Evolutionary conservation across 257 asterid species (phyloP).

Genomic region (Ilex asprella): DNA sequence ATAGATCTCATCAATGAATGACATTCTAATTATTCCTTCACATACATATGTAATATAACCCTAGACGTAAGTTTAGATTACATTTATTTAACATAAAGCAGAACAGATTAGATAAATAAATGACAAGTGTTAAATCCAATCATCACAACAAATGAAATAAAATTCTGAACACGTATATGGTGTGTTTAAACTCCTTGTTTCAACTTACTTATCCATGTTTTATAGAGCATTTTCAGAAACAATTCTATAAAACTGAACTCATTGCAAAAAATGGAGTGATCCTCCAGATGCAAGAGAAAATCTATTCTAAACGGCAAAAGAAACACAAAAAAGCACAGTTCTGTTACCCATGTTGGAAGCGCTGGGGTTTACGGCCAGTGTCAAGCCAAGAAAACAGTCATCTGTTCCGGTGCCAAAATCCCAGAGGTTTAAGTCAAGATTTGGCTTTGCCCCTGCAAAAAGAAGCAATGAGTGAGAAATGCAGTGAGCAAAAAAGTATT

Average conservation of each 20-base stretch:
- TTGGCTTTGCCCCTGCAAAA: constrained; percentile 69
- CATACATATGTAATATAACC: not conserved
- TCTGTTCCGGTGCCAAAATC: constrained; percentile 60
- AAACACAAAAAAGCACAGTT: not conserved
- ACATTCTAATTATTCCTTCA: not conserved
- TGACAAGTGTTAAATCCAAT: no score
- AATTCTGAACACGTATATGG: no score
- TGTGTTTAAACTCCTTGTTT: no score
- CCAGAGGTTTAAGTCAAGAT: constrained; percentile 97
- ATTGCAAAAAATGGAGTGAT: not conserved
- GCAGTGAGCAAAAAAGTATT: no score
- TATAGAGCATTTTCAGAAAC: no score
- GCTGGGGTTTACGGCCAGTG: constrained; percentile 88
- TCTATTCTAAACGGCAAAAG: no score
- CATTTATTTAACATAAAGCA: no score
- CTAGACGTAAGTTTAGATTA: no score
- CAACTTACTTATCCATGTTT: no score
- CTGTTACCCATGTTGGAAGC: constrained; percentile 57
- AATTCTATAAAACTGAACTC: not conserved
- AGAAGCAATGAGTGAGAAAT: not conserved
- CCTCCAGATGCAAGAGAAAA: not conserved
- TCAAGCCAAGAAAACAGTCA: constrained; percentile 90
- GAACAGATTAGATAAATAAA: no score
- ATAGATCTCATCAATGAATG: no score
- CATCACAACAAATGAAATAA: no score